Conservation (phyloP, 208 protist species). For the Sergeia podlipaevii region DNA sequence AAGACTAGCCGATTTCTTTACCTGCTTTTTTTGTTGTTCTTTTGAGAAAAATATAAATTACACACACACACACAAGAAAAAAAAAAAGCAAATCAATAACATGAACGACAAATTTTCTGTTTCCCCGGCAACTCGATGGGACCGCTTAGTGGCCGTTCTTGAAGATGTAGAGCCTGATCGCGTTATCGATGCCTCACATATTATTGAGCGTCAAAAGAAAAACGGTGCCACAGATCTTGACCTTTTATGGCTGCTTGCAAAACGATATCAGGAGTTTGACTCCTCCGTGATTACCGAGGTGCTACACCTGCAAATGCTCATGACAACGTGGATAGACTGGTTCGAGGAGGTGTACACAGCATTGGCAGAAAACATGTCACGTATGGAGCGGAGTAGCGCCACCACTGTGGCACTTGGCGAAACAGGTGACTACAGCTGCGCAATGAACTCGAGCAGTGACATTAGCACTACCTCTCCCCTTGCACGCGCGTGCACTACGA, state of each 20-base stretch:
- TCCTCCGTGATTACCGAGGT: constrained; percentile 16
- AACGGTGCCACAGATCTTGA: constrained; percentile 34
- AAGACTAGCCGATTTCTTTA: too few relatives aligned
- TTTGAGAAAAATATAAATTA: too few relatives aligned
- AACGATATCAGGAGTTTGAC: constrained; percentile 35
- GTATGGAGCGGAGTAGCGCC: too few relatives aligned
- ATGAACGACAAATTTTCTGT: constrained; percentile 3
- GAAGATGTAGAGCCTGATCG: constrained; percentile 42
- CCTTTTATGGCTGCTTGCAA: constrained; percentile 32
- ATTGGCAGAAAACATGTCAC: too few relatives aligned
- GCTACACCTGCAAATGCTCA: constrained; percentile 37
- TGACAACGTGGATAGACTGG: constrained; percentile 44
- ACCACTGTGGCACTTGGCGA: too few relatives aligned
- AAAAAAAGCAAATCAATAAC: constrained; percentile 3
- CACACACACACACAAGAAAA: too few relatives aligned
- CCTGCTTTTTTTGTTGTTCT: too few relatives aligned
- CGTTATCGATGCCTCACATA: constrained; percentile 41
- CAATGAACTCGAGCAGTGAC: too few relatives aligned
- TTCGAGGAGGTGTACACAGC: constrained; percentile 12
- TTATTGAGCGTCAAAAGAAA: constrained; percentile 38
- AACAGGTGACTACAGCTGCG: too few relatives aligned
- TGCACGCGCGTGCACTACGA: too few relatives aligned
- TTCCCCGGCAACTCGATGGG: constrained; percentile 40
- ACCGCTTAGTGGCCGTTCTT: constrained; percentile 41
- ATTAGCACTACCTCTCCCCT: too few relatives aligned